A percentile compares a stretch with the other conserved stretches of the same genome.
These are phyloP conservation scores for Dioszegia crocea DNA, from an alignment of 768 basidiomycete genomes.

Conservation along the genomic window DNA sequence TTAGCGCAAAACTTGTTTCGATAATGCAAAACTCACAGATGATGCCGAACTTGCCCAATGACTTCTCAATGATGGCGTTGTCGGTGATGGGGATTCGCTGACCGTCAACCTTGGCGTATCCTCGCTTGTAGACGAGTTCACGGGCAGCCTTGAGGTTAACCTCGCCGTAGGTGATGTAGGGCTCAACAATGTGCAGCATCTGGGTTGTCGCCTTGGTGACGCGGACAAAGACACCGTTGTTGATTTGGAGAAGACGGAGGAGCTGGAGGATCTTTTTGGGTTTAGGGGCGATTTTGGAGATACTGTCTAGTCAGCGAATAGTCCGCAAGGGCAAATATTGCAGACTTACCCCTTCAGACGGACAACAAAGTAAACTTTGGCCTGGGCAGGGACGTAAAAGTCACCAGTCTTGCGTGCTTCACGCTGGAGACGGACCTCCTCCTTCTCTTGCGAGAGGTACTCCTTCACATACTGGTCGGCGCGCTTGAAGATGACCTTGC, in stretches of 20 bases:
- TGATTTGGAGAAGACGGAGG: constrained; percentile 97
- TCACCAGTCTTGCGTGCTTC: constrained; percentile 86
- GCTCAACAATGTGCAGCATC: constrained; percentile 96
- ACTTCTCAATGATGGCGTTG: constrained; percentile 86
- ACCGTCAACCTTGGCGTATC: constrained; percentile 96
- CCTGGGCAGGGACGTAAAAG: constrained; percentile 94
- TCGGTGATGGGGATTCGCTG: constrained; percentile 92
- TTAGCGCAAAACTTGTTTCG: not conserved
- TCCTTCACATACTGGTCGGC: constrained; percentile 98
- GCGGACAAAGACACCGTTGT: constrained; percentile 98
- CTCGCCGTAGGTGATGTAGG: constrained; percentile 94
- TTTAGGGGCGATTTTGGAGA: constrained; percentile 99
- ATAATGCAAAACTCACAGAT: constrained; percentile 57
- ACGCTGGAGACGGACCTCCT: constrained; percentile 92
- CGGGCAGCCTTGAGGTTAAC: constrained; percentile 92
- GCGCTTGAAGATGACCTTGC: constrained; percentile 98
- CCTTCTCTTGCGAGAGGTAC: constrained; percentile 84
- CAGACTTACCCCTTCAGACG: constrained; percentile 88
- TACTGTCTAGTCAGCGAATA: constrained; percentile 57
- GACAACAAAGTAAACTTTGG: constrained; percentile 96
- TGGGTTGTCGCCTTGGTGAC: constrained; percentile 93
- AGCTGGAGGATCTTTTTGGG: constrained; percentile 98
- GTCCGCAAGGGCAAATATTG: not conserved
- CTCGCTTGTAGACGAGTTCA: constrained; percentile 98
- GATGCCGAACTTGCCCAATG: constrained; percentile 89